Evolutionary conservation across 495 filamentous ascomycete species (phyloP).

Genomic region (Jackrogersella minutella): DNA sequence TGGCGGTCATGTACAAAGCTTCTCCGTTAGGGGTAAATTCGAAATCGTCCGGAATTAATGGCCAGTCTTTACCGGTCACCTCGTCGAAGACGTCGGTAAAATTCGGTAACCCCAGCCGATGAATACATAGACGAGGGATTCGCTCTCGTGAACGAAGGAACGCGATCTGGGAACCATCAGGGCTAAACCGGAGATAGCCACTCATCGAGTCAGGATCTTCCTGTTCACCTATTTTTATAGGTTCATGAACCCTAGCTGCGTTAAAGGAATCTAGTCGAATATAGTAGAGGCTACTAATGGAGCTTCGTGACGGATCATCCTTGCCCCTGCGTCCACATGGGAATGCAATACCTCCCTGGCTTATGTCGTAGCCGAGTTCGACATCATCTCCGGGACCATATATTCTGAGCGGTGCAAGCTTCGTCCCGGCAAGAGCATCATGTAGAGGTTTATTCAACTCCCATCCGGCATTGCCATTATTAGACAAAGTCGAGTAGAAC

Average conservation of each 20-base stretch:
- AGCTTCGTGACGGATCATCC: neutral
- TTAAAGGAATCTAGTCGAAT: conserved; percentile 39
- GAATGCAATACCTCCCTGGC: conserved; percentile 36
- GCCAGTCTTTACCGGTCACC: conserved; percentile 24
- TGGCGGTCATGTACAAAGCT: conserved; percentile 36
- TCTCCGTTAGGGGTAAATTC: conserved; percentile 34
- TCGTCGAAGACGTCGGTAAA: conserved; percentile 36
- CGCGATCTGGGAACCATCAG: conserved; percentile 38
- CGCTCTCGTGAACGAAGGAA: conserved; percentile 21
- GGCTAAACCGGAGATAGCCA: conserved; percentile 38
- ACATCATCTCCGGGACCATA: too few relatives aligned
- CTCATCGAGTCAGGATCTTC: conserved; percentile 3
- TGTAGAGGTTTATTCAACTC: conserved; percentile 24
- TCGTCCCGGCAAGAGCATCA: conserved; percentile 31
- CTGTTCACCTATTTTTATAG: conserved; percentile 23
- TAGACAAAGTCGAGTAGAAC: conserved; percentile 42
- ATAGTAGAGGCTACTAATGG: conserved; percentile 30
- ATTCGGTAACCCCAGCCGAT: conserved; percentile 17
- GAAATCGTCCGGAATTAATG: conserved; percentile 22
- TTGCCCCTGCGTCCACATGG: conserved; percentile 1
- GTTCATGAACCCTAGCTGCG: neutral
- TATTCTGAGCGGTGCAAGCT: conserved; percentile 16
- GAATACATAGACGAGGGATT: conserved; percentile 35
- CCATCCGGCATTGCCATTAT: conserved; percentile 15
- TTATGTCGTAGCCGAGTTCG: conserved; percentile 38